phyloP scores from a whole-genome alignment of 1,139 yeast species.

The Suhomyces terraborum region DNA sequence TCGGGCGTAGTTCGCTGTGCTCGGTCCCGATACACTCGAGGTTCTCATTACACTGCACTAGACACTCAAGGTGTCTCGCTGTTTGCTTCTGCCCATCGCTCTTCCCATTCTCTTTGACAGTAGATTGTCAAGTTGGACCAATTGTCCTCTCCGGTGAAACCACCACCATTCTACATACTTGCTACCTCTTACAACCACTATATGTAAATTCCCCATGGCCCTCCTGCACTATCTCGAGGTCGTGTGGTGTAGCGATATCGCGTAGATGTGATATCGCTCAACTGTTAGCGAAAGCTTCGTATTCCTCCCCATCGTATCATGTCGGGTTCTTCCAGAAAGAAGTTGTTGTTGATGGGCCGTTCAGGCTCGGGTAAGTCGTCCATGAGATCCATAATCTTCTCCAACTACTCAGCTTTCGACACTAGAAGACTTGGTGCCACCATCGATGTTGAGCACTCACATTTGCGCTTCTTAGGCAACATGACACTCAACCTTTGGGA shows the following conservation, averaged over 20 bases:
- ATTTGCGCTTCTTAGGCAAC: conserved; percentile 86
- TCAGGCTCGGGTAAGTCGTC: conserved; percentile 97
- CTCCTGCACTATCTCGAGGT: neutral
- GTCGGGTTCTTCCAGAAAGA: conserved; percentile 42
- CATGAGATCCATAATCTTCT: conserved; percentile 93
- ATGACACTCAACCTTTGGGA: conserved; percentile 97
- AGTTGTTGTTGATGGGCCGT: conserved; percentile 70
- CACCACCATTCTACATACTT: too few relatives aligned
- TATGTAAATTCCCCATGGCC: too few relatives aligned
- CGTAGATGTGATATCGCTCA: neutral
- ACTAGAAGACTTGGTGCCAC: conserved; percentile 96
- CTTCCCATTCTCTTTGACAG: too few relatives aligned
- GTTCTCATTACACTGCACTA: too few relatives aligned
- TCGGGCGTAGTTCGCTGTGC: too few relatives aligned
- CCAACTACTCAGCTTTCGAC: conserved; percentile 95
- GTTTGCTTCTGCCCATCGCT: too few relatives aligned
- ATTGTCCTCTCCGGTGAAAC: too few relatives aligned
- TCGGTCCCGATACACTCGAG: too few relatives aligned
- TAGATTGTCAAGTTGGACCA: too few relatives aligned
- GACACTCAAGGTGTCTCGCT: too few relatives aligned
- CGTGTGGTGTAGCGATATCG: neutral
- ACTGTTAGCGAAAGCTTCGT: neutral
- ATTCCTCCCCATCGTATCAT: conserved; percentile 13
- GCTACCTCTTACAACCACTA: too few relatives aligned
- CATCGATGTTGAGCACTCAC: conserved; percentile 96